Percentiles rank a stretch among this genome's conserved stretches.
phyloP scores from a whole-genome alignment of 176 grass and related monocot species.

The Carex scoparia region DNA sequence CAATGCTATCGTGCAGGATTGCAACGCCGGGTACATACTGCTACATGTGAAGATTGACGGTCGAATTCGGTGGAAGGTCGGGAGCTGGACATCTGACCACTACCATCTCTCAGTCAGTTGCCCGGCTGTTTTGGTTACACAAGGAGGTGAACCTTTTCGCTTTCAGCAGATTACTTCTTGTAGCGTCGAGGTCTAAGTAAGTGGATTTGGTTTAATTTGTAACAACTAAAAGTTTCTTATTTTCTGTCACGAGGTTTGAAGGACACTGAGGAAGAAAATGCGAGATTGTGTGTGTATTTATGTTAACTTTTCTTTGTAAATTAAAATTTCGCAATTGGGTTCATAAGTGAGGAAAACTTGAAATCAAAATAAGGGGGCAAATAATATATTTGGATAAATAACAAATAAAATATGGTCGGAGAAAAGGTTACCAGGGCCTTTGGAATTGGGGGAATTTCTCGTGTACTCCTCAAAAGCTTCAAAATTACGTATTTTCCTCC shows the following conservation, averaged over 20 bases:
- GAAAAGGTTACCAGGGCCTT: background rate
- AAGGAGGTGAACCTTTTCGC: constrained; percentile 12
- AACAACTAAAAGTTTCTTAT: background rate
- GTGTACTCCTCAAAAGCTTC: no score
- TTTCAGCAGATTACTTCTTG: constrained; percentile 57
- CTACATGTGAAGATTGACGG: constrained; percentile 57
- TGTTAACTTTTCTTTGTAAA: background rate
- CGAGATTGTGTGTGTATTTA: background rate
- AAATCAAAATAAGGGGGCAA: background rate
- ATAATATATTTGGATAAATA: background rate
- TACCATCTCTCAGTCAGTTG: constrained; percentile 59
- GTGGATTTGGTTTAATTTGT: background rate
- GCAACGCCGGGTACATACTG: constrained; percentile 25
- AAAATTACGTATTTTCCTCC: no score
- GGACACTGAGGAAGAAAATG: background rate
- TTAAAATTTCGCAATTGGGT: background rate
- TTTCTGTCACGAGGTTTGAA: background rate
- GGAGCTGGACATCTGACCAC: constrained; percentile 42
- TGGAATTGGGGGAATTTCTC: background rate
- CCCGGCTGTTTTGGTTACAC: constrained; percentile 39
- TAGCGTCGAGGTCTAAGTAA: constrained; percentile 41
- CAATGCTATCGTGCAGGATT: constrained; percentile 22
- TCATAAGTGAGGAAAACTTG: background rate
- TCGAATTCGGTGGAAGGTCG: constrained; percentile 69
- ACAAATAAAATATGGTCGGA: background rate